Percentiles rank a stretch among this genome's conserved stretches.
These are phyloP conservation scores for Penicillium sp. DNA, from an alignment of 2,329 filamentous ascomycete genomes.

Conservation along the genomic window DNA sequence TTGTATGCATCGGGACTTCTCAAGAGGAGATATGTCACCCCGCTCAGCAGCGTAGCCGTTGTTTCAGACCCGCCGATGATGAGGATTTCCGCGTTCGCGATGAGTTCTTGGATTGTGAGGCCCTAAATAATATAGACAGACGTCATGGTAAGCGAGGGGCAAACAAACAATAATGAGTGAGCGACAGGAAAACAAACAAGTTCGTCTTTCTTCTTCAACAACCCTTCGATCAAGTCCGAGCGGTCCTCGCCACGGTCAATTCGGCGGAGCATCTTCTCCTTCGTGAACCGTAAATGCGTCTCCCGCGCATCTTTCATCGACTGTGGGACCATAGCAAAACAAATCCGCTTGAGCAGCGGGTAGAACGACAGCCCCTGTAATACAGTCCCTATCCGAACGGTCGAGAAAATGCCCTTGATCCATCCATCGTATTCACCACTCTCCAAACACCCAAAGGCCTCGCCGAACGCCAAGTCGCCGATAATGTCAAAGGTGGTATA, in stretches of 20 bases:
- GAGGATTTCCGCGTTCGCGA: slow-evolving; percentile 28
- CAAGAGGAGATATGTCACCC: slow-evolving; percentile 47
- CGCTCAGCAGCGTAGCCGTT: slow-evolving; percentile 54
- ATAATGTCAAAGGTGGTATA: slow-evolving; percentile 26
- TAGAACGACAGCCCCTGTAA: neutral
- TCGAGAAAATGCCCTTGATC: slow-evolving; percentile 15
- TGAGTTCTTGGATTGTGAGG: slow-evolving; percentile 17
- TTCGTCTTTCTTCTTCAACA: neutral
- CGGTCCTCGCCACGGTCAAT: neutral
- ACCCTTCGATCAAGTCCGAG: neutral
- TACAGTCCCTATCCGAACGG: slow-evolving; percentile 9
- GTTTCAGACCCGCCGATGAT: slow-evolving; percentile 58
- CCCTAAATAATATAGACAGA: slow-evolving; percentile 7
- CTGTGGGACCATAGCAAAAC: neutral
- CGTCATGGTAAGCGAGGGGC: too few relatives aligned
- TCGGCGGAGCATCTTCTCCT: neutral
- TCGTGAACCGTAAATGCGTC: neutral
- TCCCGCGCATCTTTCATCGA: neutral
- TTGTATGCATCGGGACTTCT: slow-evolving; percentile 42
- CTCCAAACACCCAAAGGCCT: slow-evolving; percentile 15
- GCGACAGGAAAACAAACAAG: neutral
- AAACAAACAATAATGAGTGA: neutral
- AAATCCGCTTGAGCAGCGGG: neutral
- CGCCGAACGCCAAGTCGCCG: slow-evolving; percentile 21
- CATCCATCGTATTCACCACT: slow-evolving; percentile 13